These are phyloP conservation scores for Malassezia obtusa DNA, from an alignment of 1,284 basidiomycete genomes.

Conservation along the genomic window DNA sequence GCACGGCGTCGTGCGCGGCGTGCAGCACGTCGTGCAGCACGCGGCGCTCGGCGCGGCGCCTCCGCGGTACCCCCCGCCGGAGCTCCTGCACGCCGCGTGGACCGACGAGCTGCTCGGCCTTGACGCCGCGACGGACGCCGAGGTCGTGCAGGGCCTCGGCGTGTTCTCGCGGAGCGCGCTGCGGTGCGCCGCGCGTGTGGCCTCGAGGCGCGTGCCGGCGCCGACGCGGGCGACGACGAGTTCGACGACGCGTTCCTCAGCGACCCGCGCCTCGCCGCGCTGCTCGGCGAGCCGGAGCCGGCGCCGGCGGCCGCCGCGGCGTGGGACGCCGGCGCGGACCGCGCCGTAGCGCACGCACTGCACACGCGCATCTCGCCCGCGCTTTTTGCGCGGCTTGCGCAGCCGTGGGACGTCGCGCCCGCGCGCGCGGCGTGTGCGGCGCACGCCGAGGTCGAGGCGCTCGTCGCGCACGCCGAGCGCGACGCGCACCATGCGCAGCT, in stretches of 20 bases:
- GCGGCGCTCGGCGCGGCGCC: conserved; percentile 31
- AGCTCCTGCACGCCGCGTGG: conserved; percentile 60
- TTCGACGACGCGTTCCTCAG: conserved; percentile 57
- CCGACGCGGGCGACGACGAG: conserved; percentile 52
- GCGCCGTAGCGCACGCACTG: conserved; percentile 52
- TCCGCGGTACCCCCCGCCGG: conserved; percentile 59
- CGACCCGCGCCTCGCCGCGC: conserved; percentile 48
- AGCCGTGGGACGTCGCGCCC: conserved; percentile 13
- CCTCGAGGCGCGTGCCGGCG: not conserved
- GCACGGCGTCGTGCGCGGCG: conserved; percentile 52
- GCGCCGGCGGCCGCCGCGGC: conserved; percentile 42
- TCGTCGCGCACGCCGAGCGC: conserved; percentile 38
- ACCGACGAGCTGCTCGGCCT: conserved; percentile 56
- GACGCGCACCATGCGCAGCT: conserved; percentile 53
- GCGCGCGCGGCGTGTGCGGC: not conserved
- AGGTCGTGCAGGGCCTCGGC: conserved; percentile 58
- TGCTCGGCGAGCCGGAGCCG: conserved; percentile 51
- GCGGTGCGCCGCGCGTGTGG: no score
- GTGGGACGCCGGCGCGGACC: conserved; percentile 25
- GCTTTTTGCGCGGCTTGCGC: conserved; percentile 58
- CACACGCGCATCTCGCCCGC: conserved; percentile 55
- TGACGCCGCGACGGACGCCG: conserved; percentile 54
- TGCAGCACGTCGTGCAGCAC: conserved; percentile 58
- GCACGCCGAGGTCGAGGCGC: conserved; percentile 11
- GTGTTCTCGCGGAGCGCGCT: conserved; percentile 54